These are phyloP conservation scores for Epichloe bromicola DNA, from an alignment of 2,329 filamentous ascomycete species.

Conservation along the genomic window DNA sequence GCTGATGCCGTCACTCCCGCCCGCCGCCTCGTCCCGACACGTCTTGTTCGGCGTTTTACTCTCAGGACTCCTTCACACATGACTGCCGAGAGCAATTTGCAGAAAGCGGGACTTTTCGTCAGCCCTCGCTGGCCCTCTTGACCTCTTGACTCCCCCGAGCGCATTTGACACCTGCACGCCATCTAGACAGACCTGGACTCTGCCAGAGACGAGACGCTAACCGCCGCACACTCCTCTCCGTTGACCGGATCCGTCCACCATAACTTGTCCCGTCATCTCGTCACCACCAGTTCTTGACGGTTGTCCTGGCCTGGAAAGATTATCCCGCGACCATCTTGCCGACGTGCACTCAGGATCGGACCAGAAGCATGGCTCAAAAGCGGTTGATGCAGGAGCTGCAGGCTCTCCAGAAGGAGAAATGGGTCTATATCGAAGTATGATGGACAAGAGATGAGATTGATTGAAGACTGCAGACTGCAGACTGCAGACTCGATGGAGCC, in stretches of 20 bases:
- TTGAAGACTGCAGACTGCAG: not conserved
- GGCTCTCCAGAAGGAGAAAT: constrained; percentile 74
- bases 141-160: not conserved
- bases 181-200: no score
- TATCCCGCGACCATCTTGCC: not conserved
- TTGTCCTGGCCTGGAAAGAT: not conserved
- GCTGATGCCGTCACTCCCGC: constrained; percentile 11
- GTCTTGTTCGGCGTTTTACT: not conserved
- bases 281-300: not conserved
- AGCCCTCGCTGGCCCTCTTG: not conserved
- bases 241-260: not conserved
- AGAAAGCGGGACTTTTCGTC: not conserved
- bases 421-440: constrained; percentile 74
- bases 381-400: constrained; percentile 85
- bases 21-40: not conserved
- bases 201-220: no score
- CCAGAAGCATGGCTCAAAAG: constrained; percentile 40
- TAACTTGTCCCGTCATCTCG: not conserved
- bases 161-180: no score
- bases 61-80: not conserved
- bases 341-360: not conserved
- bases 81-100: not conserved
- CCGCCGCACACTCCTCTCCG: not conserved
- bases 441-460: constrained; percentile 13
- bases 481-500: not conserved